Evolutionary conservation across 805 yeast genomes (phyloP).

Genomic region (Candida nitratophila): DNA sequence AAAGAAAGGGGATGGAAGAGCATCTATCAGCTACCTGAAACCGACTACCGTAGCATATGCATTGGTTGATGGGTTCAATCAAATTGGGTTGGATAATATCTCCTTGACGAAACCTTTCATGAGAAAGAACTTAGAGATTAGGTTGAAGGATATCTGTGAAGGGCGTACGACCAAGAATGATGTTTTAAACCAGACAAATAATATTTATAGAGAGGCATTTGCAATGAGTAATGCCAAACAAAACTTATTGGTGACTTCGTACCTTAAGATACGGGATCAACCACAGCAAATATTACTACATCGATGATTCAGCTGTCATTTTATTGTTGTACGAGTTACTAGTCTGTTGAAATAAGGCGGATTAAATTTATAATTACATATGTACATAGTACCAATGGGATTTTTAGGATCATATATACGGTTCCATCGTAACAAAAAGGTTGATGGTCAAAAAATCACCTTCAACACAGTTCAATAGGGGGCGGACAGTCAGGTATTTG

Average conservation of each 20-base stretch:
- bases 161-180: constrained; percentile 48
- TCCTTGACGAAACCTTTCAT: constrained; percentile 86
- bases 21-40: constrained; percentile 38
- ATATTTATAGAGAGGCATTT: constrained; percentile 57
- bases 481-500: constrained; percentile 69
- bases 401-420: too few relatives aligned
- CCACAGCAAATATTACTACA: background rate
- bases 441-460: too few relatives aligned
- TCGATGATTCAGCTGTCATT: too few relatives aligned
- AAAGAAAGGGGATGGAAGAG: constrained; percentile 29
- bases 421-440: too few relatives aligned
- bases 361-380: background rate
- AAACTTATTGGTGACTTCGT: constrained; percentile 29
- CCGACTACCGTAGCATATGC: constrained; percentile 86
- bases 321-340: too few relatives aligned
- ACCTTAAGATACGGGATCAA: constrained; percentile 9
- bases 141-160: constrained; percentile 58
- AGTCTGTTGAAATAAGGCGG: background rate
- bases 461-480: constrained; percentile 42
- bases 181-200: constrained; percentile 49
- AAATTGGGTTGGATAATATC: constrained; percentile 60
- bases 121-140: constrained; percentile 66
- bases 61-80: constrained; percentile 80
- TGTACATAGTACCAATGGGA: background rate
- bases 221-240: constrained; percentile 37